phyloP scores from a whole-genome alignment of 352 stramenopile species.

The Pythium aquatile region DNA sequence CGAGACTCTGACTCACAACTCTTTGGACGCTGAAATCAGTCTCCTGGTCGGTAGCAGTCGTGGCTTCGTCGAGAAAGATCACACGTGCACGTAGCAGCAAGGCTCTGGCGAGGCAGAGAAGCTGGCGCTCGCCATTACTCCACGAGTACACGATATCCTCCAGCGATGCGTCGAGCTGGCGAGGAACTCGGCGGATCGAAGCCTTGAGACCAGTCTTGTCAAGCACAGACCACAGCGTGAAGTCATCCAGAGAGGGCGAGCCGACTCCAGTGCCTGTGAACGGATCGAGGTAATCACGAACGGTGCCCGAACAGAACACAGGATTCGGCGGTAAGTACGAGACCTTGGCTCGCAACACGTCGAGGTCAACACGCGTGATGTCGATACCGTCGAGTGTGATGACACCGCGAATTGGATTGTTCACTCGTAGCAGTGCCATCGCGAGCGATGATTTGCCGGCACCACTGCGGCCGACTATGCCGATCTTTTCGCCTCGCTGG shows the following conservation, averaged over 20 bases:
- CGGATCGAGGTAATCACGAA: constrained; percentile 88
- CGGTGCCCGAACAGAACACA: constrained; percentile 85
- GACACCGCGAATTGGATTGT: constrained; percentile 48
- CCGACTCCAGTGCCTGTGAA: constrained; percentile 31
- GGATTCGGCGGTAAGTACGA: constrained; percentile 58
- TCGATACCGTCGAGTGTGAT: constrained; percentile 42
- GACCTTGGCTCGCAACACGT: constrained; percentile 32
- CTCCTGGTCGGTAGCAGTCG: constrained; percentile 69
- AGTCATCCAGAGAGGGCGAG: constrained; percentile 41
- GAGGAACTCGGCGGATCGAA: constrained; percentile 28
- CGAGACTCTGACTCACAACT: constrained; percentile 84
- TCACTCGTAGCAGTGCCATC: constrained; percentile 85
- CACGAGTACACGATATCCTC: constrained; percentile 89
- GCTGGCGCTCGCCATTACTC: constrained; percentile 91
- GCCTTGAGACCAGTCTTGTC: constrained; percentile 63
- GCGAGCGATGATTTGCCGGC: constrained; percentile 79
- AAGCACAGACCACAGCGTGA: constrained; percentile 72
- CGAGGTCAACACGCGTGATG: constrained; percentile 34
- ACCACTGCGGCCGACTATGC: constrained; percentile 85
- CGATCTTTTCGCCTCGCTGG: constrained; percentile 46
- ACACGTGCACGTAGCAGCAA: constrained; percentile 86
- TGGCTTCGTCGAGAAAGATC: constrained; percentile 96
- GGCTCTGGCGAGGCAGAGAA: constrained; percentile 92
- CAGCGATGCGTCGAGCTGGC: constrained; percentile 32
- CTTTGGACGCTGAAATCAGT: constrained; percentile 69